These are phyloP conservation scores for Scalesia atractyloides DNA, from an alignment of 129 eudicot genomes.

Conservation along the genomic window DNA sequence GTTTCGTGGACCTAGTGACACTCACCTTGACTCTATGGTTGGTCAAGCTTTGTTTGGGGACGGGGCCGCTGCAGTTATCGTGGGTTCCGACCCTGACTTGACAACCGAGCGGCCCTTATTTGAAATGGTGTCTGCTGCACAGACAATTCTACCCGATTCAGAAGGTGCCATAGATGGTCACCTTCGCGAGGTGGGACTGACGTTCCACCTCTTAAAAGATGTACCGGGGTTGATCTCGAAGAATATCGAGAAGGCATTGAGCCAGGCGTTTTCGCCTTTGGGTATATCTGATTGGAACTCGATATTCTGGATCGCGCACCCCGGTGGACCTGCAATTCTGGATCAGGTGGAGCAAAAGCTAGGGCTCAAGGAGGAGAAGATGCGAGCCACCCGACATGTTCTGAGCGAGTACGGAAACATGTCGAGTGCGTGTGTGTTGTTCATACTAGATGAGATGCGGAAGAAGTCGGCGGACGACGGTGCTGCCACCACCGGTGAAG, in stretches of 20 bases:
- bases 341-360: slow-evolving; percentile 58
- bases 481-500: slow-evolving; percentile 50
- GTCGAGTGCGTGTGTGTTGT: slow-evolving; percentile 64
- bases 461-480: slow-evolving; percentile 55
- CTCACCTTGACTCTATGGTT: slow-evolving; percentile 58
- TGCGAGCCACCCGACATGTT: slow-evolving; percentile 52
- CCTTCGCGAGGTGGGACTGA: slow-evolving; percentile 37
- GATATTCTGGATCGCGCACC: slow-evolving; percentile 52
- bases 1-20: slow-evolving; percentile 63
- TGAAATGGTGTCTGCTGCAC: slow-evolving; percentile 39
- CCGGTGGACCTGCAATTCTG: slow-evolving; percentile 56
- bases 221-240: slow-evolving; percentile 55
- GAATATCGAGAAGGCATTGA: slow-evolving; percentile 50
- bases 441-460: slow-evolving; percentile 59
- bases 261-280: slow-evolving; percentile 48
- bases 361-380: slow-evolving; percentile 49
- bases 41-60: slow-evolving; percentile 68
- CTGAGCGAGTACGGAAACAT: slow-evolving; percentile 59
- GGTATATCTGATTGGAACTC: slow-evolving; percentile 65
- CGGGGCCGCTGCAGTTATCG: slow-evolving; percentile 41
- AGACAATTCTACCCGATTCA: slow-evolving; percentile 36
- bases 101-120: slow-evolving; percentile 36
- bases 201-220: slow-evolving; percentile 47
- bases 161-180: slow-evolving; percentile 43
- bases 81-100: slow-evolving; percentile 41